Percentiles rank a stretch among this genome's conserved stretches.
These are phyloP conservation scores for Magnusiomyces paraingens DNA, from an alignment of 1,139 yeast genomes.

Conservation along the genomic window DNA sequence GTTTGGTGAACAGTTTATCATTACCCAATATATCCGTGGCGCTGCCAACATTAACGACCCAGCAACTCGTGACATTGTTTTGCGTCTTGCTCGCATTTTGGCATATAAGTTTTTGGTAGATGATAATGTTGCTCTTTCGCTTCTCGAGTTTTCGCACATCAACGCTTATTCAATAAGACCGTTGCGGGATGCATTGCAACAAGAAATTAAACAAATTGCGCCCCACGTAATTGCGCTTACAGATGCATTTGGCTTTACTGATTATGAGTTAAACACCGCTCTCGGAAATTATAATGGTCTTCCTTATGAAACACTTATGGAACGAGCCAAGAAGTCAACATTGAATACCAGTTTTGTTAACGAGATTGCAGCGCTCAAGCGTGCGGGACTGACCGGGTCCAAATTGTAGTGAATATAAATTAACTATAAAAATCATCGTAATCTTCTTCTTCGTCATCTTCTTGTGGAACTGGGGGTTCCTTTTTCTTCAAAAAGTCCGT, in stretches of 20 bases:
- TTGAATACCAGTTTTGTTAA: not conserved
- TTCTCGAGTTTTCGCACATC: conserved; percentile 40
- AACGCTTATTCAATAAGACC: conserved; percentile 32
- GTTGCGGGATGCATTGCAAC: conserved; percentile 37
- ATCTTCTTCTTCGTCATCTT: conserved; percentile 62
- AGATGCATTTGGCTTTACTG: conserved; percentile 13
- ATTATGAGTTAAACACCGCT: conserved; percentile 11
- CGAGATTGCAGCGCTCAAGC: not conserved
- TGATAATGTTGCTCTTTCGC: not conserved
- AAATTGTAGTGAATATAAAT: not conserved
- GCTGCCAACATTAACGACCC: not conserved
- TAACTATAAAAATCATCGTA: conserved; percentile 58
- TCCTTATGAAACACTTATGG: conserved; percentile 3
- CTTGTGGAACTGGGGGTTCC: conserved; percentile 38
- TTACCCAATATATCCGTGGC: not conserved
- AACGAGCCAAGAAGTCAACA: not conserved
- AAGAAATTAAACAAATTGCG: conserved; percentile 33
- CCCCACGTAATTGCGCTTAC: conserved; percentile 11
- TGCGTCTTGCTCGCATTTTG: conserved; percentile 43
- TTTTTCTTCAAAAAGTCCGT: conserved; percentile 54
- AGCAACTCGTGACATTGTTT: conserved; percentile 47
- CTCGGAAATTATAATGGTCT: conserved; percentile 14
- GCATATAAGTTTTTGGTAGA: not conserved
- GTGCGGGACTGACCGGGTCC: not conserved
- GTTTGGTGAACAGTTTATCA: conserved; percentile 6